Conservation (phyloP, 1,284 basidiomycete species). For the Cutaneotrichosporon mucoides region DNA sequence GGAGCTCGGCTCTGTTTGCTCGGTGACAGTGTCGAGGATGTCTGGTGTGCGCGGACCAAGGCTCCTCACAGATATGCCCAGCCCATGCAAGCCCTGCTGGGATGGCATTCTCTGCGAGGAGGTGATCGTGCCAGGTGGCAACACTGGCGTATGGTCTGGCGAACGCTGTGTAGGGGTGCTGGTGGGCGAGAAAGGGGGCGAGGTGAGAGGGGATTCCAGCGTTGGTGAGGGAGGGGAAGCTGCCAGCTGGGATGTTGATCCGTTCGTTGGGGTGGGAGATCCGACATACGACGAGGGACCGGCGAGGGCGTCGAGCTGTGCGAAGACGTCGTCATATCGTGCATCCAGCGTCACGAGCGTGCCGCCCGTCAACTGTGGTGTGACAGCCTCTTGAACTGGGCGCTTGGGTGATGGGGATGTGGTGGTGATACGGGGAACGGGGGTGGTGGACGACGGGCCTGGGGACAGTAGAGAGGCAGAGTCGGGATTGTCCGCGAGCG, state of each 20-base stretch:
- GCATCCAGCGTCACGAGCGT: slow-evolving; percentile 7
- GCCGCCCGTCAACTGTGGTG: slow-evolving; percentile 11
- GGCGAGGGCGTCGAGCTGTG: slow-evolving; percentile 39
- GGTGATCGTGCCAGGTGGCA: not conserved
- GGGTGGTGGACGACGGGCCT: not conserved
- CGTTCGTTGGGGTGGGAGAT: not conserved
- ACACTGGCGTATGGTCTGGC: not conserved
- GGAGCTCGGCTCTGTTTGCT: slow-evolving; percentile 9
- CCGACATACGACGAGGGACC: slow-evolving; percentile 1
- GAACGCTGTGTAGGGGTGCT: not conserved
- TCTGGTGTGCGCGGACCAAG: slow-evolving; percentile 10
- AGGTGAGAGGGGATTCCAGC: not conserved
- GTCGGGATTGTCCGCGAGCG: slow-evolving; percentile 7
- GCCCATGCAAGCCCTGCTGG: slow-evolving; percentile 2
- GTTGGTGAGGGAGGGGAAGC: not conserved
- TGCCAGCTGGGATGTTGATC: not conserved
- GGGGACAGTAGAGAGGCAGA: slow-evolving; percentile 16
- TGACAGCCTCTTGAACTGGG: not conserved
- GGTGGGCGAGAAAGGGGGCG: not conserved
- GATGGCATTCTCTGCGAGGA: not conserved
- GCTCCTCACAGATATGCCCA: slow-evolving; percentile 8
- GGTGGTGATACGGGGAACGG: slow-evolving; percentile 28
- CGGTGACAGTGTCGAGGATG: slow-evolving; percentile 18
- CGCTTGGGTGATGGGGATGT: slow-evolving; percentile 41
- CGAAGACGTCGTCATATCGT: slow-evolving; percentile 38